These are phyloP conservation scores for Gnomoniopsis smithogilvyi DNA, from an alignment of 2,329 filamentous ascomycete genomes.

Conservation along the genomic window DNA sequence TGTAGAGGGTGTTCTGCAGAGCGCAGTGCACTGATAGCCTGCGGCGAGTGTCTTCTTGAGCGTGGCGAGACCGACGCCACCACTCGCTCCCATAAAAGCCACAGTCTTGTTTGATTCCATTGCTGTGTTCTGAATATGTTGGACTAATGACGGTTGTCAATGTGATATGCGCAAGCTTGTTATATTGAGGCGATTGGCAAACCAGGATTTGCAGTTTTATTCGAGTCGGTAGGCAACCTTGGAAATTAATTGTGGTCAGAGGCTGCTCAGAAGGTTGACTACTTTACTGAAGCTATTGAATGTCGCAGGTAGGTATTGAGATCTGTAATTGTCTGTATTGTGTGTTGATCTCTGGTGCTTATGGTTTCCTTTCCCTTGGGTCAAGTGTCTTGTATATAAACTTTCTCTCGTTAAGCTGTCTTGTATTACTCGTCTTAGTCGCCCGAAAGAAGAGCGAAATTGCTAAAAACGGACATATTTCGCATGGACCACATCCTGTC, in stretches of 20 bases:
- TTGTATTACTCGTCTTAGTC: not conserved
- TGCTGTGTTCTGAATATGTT: not conserved
- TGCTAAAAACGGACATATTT: not conserved
- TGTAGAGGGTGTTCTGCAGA: constrained; percentile 48
- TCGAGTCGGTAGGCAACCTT: too few species aligned
- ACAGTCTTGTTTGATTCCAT: constrained; percentile 34
- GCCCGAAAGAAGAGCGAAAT: not conserved
- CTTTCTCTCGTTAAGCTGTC: not conserved
- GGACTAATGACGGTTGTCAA: not conserved
- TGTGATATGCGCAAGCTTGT: not conserved
- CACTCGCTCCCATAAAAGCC: constrained; percentile 52
- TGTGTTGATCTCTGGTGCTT: too few species aligned
- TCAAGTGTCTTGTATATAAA: not conserved
- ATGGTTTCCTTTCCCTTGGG: not conserved
- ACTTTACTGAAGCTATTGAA: too few species aligned
- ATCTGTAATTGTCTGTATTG: too few species aligned
- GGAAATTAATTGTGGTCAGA: too few species aligned
- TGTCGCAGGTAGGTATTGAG: too few species aligned
- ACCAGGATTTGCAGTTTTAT: too few species aligned
- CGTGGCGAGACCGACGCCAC: constrained; percentile 44
- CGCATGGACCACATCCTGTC: too few species aligned
- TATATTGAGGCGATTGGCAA: not conserved
- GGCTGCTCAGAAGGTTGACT: too few species aligned
- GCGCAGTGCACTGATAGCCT: constrained; percentile 43
- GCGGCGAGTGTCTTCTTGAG: constrained; percentile 43